Evolutionary conservation across 495 filamentous ascomycete genomes (phyloP), one percentile per base, ranked within the genome.

Genomic region (Bacidia gigantensis): DNA sequence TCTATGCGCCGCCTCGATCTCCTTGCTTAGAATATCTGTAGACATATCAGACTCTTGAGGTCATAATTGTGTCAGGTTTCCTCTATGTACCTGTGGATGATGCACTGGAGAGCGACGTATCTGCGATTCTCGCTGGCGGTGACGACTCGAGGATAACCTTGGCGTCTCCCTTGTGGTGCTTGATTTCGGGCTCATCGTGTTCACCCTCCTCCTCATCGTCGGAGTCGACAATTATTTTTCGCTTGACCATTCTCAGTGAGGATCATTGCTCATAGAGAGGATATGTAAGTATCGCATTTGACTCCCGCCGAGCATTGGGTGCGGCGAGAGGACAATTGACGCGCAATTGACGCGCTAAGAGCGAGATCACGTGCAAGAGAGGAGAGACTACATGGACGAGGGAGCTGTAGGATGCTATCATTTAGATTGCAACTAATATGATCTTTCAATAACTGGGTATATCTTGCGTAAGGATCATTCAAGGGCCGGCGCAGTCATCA

Each of bases 401-500:
- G n/a, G n/a, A n/a, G n/a, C n/a, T n/a, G n/a, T n/a, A n/a, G n/a
- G n/a, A n/a, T n/a, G n/a, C n/a, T n/a, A n/a, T n/a, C n/a, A n/a
- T n/a, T n/a, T n/a, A n/a, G n/a, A n/a, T n/a, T n/a, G n/a, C n/a
- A n/a, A n/a, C n/a, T n/a, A n/a, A n/a, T n/a, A n/a, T n/a, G n/a
- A 7, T 35, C 14, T 35, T 35, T 35, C 29, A 35, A 7, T 35
- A 7, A 5, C 29, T 7, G 29, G 14, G 7, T 35, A 35, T 35
- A 35, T 35, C 0, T 3, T 1, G 11, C 18, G 2, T n/a, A n/a
- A n/a, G n/a, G 17, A 17, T 50, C 38, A 60, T 46, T 64, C 62
- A 41, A 54, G 35, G 21, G 43, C 55, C 2, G 63, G 61, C 21
- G 65, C 63, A 12, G 64, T 64, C 89, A 98, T 94, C 14, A 97